Conservation (phyloP, 2,329 filamentous ascomycete species). For the Ceratocystis huliohia region DNA sequence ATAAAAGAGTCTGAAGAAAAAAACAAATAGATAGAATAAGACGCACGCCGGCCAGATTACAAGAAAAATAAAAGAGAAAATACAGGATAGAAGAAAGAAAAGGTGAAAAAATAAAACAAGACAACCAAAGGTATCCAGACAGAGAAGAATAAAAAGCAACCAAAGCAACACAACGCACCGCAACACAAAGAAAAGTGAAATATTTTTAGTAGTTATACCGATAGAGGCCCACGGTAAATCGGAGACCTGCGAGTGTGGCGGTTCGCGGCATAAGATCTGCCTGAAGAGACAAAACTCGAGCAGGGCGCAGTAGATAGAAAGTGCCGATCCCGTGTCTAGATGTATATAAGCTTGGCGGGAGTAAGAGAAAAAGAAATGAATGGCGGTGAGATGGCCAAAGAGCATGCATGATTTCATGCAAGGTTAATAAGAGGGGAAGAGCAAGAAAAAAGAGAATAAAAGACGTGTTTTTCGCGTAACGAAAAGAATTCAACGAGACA, state of each 20-base stretch:
- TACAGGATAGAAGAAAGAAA: constrained; percentile 8
- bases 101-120: constrained; percentile 13
- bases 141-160: not conserved
- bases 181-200: too few relatives aligned
- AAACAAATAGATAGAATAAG: constrained; percentile 12
- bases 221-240: too few relatives aligned
- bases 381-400: constrained; percentile 1
- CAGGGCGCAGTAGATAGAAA: not conserved
- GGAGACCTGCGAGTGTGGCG: too few relatives aligned
- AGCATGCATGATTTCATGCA: not conserved
- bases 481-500: constrained; percentile 1
- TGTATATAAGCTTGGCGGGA: not conserved
- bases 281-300: not conserved
- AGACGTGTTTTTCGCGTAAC: not conserved
- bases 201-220: too few relatives aligned
- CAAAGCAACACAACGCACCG: too few relatives aligned
- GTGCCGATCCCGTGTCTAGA: not conserved
- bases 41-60: constrained; percentile 12
- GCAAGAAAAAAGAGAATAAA: not conserved
- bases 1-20: constrained; percentile 19
- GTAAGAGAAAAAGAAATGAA: not conserved
- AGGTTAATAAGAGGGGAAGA: not conserved
- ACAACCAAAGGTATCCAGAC: constrained; percentile 11
- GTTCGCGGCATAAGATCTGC: too few relatives aligned
- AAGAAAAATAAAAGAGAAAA: constrained; percentile 13